Evolutionary conservation across 768 basidiomycete species (phyloP).

Genomic region (Leucocoprinus leucothites): DNA sequence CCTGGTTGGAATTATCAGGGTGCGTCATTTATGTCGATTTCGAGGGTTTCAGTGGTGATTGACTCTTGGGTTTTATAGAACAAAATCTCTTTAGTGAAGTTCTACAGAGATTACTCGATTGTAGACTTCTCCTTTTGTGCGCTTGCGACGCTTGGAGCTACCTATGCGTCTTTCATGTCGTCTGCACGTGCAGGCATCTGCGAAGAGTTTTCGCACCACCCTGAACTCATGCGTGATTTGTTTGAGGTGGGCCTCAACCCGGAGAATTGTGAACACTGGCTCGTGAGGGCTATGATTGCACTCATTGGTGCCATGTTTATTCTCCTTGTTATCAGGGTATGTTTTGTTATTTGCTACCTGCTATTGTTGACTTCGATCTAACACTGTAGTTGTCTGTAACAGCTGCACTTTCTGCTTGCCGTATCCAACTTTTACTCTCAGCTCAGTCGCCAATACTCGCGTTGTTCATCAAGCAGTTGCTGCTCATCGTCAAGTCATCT

Average conservation of each 20-base stretch:
- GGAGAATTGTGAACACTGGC: slow-evolving; percentile 81
- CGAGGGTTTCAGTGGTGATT: slow-evolving; percentile 4
- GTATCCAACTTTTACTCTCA: slow-evolving; percentile 64
- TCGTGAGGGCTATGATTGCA: slow-evolving; percentile 61
- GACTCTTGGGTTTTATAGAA: slow-evolving; percentile 34
- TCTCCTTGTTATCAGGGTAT: slow-evolving; percentile 63
- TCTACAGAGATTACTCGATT: slow-evolving; percentile 80
- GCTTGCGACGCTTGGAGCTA: slow-evolving; percentile 51
- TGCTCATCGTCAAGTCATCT: slow-evolving; percentile 12
- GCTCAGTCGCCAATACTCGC: slow-evolving; percentile 40
- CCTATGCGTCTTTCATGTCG: slow-evolving; percentile 56
- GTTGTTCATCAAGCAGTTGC: slow-evolving; percentile 14
- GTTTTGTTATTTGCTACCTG: slow-evolving; percentile 21
- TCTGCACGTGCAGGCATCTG: slow-evolving; percentile 60
- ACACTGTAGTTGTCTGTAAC: background rate
- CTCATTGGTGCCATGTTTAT: slow-evolving; percentile 58
- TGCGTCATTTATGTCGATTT: slow-evolving; percentile 24
- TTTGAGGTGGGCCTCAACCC: slow-evolving; percentile 69
- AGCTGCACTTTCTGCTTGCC: slow-evolving; percentile 78
- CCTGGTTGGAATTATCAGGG: slow-evolving; percentile 67
- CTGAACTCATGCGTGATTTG: slow-evolving; percentile 69
- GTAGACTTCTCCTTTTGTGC: slow-evolving; percentile 74
- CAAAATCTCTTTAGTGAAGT: slow-evolving; percentile 62
- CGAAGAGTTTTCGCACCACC: slow-evolving; percentile 72
- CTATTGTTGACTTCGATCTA: background rate